A percentile compares a stretch with the other conserved stretches of the same genome.
Evolutionary conservation across 2,329 filamentous ascomycete species (phyloP).

Genomic region (Colletotrichum falcatum): DNA sequence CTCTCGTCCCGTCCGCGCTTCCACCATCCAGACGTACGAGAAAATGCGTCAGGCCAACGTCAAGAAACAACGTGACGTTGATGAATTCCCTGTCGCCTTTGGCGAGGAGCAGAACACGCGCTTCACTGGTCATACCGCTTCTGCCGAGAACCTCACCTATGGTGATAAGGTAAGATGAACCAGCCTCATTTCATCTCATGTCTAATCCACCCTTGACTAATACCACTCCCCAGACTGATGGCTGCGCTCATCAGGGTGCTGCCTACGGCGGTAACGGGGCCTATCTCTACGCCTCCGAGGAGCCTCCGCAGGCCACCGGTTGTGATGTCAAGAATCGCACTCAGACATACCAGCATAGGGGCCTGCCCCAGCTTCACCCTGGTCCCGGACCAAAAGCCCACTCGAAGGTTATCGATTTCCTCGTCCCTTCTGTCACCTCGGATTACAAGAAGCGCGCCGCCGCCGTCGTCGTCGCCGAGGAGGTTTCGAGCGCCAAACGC

Average conservation of each 20-base stretch:
- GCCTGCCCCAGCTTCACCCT: conserved; percentile 11
- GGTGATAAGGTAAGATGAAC: background rate
- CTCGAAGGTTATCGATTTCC: background rate
- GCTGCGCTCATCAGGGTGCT: background rate
- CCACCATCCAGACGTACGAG: conserved; percentile 35
- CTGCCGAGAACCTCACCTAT: background rate
- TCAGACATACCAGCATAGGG: background rate
- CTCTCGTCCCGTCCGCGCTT: conserved; percentile 31
- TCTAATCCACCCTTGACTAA: background rate
- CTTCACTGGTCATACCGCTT: background rate
- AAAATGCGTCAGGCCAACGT: conserved; percentile 22
- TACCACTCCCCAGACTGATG: background rate
- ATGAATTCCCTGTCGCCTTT: background rate
- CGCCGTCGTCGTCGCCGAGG: background rate
- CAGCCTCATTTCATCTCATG: background rate
- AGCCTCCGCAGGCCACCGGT: background rate
- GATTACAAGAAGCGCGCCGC: background rate
- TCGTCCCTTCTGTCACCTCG: no score
- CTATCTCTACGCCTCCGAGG: background rate
- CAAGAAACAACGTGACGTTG: background rate
- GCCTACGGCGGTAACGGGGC: background rate
- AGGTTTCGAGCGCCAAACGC: background rate
- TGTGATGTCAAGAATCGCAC: background rate
- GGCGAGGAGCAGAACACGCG: background rate
- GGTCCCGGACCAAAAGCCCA: background rate